Percentiles rank a stretch among this genome's conserved stretches.
Evolutionary conservation across 2,329 filamentous ascomycete genomes (phyloP).

Genomic region (Fusarium robinianum): DNA sequence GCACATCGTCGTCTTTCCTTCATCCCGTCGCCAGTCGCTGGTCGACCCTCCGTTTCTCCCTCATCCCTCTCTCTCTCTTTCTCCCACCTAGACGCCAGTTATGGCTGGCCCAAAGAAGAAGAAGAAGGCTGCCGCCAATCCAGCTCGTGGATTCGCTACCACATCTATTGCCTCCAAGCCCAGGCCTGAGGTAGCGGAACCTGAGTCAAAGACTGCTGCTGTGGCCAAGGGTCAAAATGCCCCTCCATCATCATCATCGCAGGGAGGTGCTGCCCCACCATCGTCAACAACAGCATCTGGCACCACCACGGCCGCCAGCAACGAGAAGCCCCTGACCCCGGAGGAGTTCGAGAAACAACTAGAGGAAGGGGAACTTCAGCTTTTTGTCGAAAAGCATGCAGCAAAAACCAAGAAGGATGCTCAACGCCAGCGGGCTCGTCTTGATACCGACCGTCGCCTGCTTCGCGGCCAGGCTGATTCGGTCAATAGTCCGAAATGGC

Average conservation of each 20-base stretch:
- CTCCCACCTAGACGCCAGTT: slow-evolving; percentile 18
- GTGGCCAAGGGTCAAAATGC: slow-evolving; percentile 35
- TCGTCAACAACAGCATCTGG: slow-evolving; percentile 33
- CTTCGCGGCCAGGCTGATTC: slow-evolving; percentile 77
- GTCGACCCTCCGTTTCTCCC: too few relatives aligned
- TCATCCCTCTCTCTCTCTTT: not conserved
- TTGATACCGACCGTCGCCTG: slow-evolving; percentile 84
- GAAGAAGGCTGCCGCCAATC: slow-evolving; percentile 86
- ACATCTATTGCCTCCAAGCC: slow-evolving; percentile 87
- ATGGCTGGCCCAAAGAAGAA: slow-evolving; percentile 84
- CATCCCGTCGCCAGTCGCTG: slow-evolving; percentile 3
- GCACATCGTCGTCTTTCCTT: too few relatives aligned
- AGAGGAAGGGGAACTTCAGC: slow-evolving; percentile 86
- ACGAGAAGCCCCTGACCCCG: slow-evolving; percentile 65
- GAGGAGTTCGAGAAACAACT: slow-evolving; percentile 91
- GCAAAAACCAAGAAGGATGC: slow-evolving; percentile 80
- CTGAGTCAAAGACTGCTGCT: slow-evolving; percentile 36
- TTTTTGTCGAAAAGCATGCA: slow-evolving; percentile 82
- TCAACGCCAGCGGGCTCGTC: slow-evolving; percentile 72
- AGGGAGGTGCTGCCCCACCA: slow-evolving; percentile 38
- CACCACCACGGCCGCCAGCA: slow-evolving; percentile 16
- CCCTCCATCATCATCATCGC: slow-evolving; percentile 41
- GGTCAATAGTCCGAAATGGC: slow-evolving; percentile 76
- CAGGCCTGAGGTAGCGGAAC: slow-evolving; percentile 61
- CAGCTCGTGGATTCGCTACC: slow-evolving; percentile 90